These are phyloP conservation scores for Tetrahymena malaccensis DNA, from an alignment of 73 alveolate genomes.

Conservation along the genomic window DNA sequence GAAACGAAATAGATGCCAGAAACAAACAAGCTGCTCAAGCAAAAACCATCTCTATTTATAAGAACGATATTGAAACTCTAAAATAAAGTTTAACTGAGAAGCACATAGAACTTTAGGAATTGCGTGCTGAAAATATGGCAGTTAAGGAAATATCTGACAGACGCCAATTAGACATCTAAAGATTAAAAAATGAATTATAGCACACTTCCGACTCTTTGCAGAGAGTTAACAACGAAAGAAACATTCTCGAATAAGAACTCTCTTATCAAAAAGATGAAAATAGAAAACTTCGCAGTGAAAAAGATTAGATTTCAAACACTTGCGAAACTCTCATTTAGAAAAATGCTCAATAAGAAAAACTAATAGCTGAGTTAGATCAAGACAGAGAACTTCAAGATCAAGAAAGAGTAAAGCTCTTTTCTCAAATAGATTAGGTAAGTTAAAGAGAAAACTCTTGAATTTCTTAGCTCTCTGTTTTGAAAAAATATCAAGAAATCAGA, in stretches of 20 bases:
- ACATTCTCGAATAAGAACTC: background rate
- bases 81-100: slow-evolving; percentile 23
- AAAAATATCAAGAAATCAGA: background rate
- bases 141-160: slow-evolving; percentile 34
- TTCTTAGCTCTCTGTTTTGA: background rate
- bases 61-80: slow-evolving; percentile 34
- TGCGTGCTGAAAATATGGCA: slow-evolving; percentile 36
- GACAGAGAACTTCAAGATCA: background rate
- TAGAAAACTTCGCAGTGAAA: slow-evolving; percentile 22
- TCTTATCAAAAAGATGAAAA: slow-evolving; percentile 1
- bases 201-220: background rate
- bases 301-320: background rate
- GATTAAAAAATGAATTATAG: slow-evolving; percentile 9
- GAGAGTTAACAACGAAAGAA: background rate
- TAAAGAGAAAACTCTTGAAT: background rate
- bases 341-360: background rate
- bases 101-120: slow-evolving; percentile 31
- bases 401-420: background rate
- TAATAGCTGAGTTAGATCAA: background rate
- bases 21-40: slow-evolving; percentile 17
- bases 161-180: slow-evolving; percentile 6
- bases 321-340: background rate
- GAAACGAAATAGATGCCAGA: slow-evolving; percentile 34
- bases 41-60: slow-evolving; percentile 6
- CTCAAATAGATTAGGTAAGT: background rate